phyloP scores from a whole-genome alignment of 805 yeast genomes.

The Huiozyma naganishii region DNA sequence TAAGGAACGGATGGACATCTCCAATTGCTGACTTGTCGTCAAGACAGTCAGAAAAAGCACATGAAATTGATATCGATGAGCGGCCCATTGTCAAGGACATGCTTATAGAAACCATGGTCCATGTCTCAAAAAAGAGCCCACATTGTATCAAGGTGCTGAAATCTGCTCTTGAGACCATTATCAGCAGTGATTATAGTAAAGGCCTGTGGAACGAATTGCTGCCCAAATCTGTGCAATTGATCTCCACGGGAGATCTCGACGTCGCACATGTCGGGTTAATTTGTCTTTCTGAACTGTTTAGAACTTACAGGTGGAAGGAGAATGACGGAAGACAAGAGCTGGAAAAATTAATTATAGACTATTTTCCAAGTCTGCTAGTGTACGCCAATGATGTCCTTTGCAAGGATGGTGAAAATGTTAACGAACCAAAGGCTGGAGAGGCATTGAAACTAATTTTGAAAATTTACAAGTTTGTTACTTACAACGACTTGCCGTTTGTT shows the following conservation, averaged over 20 bases:
- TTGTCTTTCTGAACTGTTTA: conserved; percentile 57
- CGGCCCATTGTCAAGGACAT: conserved; percentile 63
- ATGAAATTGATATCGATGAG: conserved; percentile 52
- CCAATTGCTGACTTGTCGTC: conserved; percentile 6
- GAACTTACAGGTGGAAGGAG: conserved; percentile 60
- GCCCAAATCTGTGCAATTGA: conserved; percentile 34
- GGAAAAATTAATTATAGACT: conserved; percentile 42
- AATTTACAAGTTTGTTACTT: conserved; percentile 66
- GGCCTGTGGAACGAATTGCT: conserved; percentile 45
- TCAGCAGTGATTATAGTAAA: conserved; percentile 38
- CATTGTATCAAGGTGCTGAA: conserved; percentile 33
- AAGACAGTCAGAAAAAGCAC: no score
- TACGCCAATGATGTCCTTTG: conserved; percentile 49
- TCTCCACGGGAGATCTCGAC: conserved; percentile 35
- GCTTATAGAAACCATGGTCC: conserved; percentile 51
- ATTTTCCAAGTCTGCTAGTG: conserved; percentile 55
- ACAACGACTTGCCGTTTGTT: conserved; percentile 57
- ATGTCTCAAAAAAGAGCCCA: conserved; percentile 31
- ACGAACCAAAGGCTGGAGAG: conserved; percentile 43
- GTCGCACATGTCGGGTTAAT: conserved; percentile 55
- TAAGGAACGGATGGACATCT: conserved; percentile 51
- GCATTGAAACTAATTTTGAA: conserved; percentile 67
- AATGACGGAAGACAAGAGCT: conserved; percentile 44
- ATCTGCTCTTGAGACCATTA: conserved; percentile 44
- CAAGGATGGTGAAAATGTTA: conserved; percentile 28